Evolutionary conservation across 2,329 filamentous ascomycete species (phyloP).

Genomic region (Penicillium janthinellum): DNA sequence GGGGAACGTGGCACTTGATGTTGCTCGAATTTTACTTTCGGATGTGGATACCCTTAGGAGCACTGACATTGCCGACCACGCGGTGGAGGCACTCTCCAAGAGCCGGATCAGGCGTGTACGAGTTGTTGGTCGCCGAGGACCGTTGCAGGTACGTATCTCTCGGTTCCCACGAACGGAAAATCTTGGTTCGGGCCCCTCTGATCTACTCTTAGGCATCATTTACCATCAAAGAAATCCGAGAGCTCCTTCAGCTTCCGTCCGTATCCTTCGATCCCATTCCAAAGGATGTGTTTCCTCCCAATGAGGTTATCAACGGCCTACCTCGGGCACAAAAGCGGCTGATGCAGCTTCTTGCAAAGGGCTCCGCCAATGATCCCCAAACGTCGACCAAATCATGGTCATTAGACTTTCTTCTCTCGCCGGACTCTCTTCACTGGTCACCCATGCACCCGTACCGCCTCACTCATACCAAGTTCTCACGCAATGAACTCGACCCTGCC

Average conservation of each 20-base stretch:
- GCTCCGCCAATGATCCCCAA: conserved; percentile 57
- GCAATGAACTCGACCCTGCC: conserved; percentile 54
- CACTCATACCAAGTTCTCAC: conserved; percentile 66
- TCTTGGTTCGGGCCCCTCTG: conserved; percentile 3
- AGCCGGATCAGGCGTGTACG: conserved; percentile 78
- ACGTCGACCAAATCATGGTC: conserved; percentile 72
- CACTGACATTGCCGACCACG: conserved; percentile 88
- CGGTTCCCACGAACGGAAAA: background rate
- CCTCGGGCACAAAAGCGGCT: conserved; percentile 75
- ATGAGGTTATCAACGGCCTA: conserved; percentile 64
- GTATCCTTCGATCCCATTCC: conserved; percentile 74
- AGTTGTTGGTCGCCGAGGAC: conserved; percentile 86
- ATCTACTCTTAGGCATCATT: conserved; percentile 70
- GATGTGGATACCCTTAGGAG: conserved; percentile 71
- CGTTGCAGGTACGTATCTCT: conserved; percentile 69
- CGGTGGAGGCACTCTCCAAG: conserved; percentile 69
- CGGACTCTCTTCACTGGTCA: conserved; percentile 65
- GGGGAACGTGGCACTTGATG: conserved; percentile 93
- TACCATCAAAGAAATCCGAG: conserved; percentile 90
- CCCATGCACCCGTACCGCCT: conserved; percentile 53
- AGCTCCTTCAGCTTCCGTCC: conserved; percentile 74
- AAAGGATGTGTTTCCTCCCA: conserved; percentile 63
- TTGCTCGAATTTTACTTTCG: conserved; percentile 82
- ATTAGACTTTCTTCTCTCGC: conserved; percentile 81
- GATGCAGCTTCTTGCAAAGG: conserved; percentile 78